A percentile compares a stretch with the other conserved stretches of the same genome.
Conservation (phyloP, 345 rosid genomes). For the Fremontodendron californicum region DNA sequence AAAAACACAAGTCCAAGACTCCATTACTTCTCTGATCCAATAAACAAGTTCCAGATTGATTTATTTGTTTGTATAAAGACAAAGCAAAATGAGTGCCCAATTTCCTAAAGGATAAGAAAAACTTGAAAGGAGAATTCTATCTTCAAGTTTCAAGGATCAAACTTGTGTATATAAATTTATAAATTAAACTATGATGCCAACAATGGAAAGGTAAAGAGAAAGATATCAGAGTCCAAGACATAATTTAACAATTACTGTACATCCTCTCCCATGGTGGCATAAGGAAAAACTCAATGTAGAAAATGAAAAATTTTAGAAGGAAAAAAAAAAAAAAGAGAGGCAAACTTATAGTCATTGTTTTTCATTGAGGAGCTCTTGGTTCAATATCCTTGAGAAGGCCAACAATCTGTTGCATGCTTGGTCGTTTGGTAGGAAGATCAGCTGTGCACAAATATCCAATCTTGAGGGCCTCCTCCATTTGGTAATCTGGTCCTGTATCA, state of each 20-base stretch:
- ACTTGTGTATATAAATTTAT: slow-evolving; percentile 9
- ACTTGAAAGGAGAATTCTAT: background rate
- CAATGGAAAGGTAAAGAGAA: slow-evolving; percentile 13
- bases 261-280: slow-evolving; percentile 23
- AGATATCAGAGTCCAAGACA: slow-evolving; percentile 17
- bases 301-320: slow-evolving; percentile 1
- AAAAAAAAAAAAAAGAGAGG: background rate
- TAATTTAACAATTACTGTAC: slow-evolving; percentile 26
- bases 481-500: slow-evolving; percentile 52
- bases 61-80: background rate
- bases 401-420: slow-evolving; percentile 94
- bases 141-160: slow-evolving; percentile 16
- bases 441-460: slow-evolving; percentile 93
- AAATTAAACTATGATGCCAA: slow-evolving; percentile 24
- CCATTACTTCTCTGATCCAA: background rate
- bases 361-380: slow-evolving; percentile 43
- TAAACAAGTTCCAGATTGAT: background rate
- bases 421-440: slow-evolving; percentile 75
- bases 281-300: slow-evolving; percentile 20
- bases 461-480: slow-evolving; percentile 85
- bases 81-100: background rate
- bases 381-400: slow-evolving; percentile 95
- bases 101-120: background rate
- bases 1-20: background rate
- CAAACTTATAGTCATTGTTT: slow-evolving; percentile 13